Base-by-base conservation (phyloP, 2,329 filamentous ascomycete genomes). In the Hypoxylon sp. region DNA sequence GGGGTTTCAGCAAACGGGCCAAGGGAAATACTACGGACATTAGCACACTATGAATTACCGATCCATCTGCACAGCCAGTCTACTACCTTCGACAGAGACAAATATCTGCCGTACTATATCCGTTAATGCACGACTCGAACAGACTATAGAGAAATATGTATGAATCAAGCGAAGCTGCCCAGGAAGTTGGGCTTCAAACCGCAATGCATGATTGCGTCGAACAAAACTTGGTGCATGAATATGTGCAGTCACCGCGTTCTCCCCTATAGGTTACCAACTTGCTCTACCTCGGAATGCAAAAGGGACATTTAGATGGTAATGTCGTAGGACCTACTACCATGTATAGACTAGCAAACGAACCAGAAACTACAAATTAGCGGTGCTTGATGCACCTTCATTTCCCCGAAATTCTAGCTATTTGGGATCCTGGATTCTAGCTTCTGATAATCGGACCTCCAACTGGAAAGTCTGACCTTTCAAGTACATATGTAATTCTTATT, bases 201-300 rank as follows among this genome's bases (percentile, higher is more conserved):
- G 63, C 25, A 63, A 72, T 70, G 69, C 69, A 72, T 72, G 67
- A 66, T 70, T 69, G 63, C 67, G 65, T 70, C 67, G 62, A 68
- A 57, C 65, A 58, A 49, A 66, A 50, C 32, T 49, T 55, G 52
- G 51, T 62, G 63, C 63, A 71, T 69, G 50, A 50, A 53, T 63
- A 32, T 60, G 60, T 67, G 65, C 67, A 66, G 65, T 57, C 28
- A n/a, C 45, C 53, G 60, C 65, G 62, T 59, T 66, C 63, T 66
- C 28, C 51, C 64, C 60, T 63, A 63, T 67, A 68, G 62, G 63
- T 41, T 65, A 64, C 63, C 62, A 61, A 25, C 41, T 57, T 66
- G 56, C 23, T 17, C 36, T 46, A 58, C 36, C n/a, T 50, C 48
- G 32, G 53, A 64, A 45, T 63, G 49, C 55, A 60, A 52, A 43